Percentiles rank a stretch among this genome's conserved stretches.
phyloP scores from a whole-genome alignment of 306 rosid species.

The Dryas drummondii region DNA sequence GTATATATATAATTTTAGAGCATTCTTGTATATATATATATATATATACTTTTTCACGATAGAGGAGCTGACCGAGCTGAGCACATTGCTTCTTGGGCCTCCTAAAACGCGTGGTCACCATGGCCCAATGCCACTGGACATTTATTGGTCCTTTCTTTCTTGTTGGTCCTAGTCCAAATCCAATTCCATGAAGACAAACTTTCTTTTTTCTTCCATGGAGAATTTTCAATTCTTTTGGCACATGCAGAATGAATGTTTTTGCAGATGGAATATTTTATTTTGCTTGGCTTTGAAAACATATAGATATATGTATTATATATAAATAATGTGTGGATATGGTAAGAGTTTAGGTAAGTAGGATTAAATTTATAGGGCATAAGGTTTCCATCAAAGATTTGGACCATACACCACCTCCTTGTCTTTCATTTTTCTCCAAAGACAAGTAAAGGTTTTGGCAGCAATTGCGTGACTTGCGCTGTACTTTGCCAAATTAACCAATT shows the following conservation, averaged over 20 bases:
- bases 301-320: no score
- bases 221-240: no score
- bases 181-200: background rate
- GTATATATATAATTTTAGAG: no score
- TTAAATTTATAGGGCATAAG: background rate
- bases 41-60: no score
- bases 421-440: conserved; percentile 30
- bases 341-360: background rate
- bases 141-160: background rate
- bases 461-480: conserved; percentile 57
- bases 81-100: no score
- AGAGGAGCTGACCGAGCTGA: no score
- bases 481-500: background rate
- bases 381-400: conserved; percentile 34
- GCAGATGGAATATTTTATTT: background rate
- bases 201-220: background rate
- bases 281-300: conserved; percentile 6
- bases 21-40: no score
- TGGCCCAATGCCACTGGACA: no score
- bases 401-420: conserved; percentile 23
- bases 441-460: conserved; percentile 26
- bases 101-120: no score
- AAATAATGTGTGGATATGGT: background rate
- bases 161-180: no score
- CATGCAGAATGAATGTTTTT: background rate